A percentile compares a stretch with the other conserved stretches of the same genome.
Evolutionary conservation across 202 grass and related monocot species (phyloP).

Genomic region (Saccharum hybrid): DNA sequence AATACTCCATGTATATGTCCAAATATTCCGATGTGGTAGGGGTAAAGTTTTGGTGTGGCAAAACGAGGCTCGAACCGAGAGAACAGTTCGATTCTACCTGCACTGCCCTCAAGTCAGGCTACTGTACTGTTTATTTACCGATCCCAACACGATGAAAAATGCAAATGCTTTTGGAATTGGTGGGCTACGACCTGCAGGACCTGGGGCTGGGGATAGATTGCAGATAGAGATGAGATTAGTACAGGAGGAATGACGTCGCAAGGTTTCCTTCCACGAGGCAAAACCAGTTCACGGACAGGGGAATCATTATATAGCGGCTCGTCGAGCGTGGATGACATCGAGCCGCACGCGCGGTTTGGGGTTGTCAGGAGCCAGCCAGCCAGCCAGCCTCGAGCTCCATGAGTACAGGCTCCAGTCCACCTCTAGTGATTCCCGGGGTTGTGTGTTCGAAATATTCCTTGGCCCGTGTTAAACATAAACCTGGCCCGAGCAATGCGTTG

Average conservation of each 20-base stretch:
- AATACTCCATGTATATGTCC: no score
- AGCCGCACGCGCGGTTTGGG: slow-evolving; percentile 10
- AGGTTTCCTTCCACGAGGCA: background rate
- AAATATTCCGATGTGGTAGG: no score
- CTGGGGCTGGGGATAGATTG: background rate
- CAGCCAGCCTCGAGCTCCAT: slow-evolving; percentile 8
- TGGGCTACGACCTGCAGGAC: background rate
- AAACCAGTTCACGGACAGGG: background rate
- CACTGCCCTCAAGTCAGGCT: background rate
- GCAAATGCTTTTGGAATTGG: background rate
- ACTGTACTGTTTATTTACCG: background rate
- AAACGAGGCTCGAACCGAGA: background rate
- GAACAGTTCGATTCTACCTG: no score
- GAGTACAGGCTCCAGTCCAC: background rate
- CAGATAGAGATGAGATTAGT: no score
- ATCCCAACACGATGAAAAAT: slow-evolving; percentile 2
- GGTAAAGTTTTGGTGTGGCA: no score
- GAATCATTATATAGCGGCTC: background rate
- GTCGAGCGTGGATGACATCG: background rate
- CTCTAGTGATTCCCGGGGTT: background rate
- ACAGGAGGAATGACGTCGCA: background rate
- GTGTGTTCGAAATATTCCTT: slow-evolving; percentile 7
- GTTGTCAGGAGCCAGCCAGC: background rate
- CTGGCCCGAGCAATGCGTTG: background rate
- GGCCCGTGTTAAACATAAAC: background rate